Evolutionary conservation across 306 rosid species (phyloP), one percentile per base, ranked within the genome.

Genomic region (Malus asiatica): DNA sequence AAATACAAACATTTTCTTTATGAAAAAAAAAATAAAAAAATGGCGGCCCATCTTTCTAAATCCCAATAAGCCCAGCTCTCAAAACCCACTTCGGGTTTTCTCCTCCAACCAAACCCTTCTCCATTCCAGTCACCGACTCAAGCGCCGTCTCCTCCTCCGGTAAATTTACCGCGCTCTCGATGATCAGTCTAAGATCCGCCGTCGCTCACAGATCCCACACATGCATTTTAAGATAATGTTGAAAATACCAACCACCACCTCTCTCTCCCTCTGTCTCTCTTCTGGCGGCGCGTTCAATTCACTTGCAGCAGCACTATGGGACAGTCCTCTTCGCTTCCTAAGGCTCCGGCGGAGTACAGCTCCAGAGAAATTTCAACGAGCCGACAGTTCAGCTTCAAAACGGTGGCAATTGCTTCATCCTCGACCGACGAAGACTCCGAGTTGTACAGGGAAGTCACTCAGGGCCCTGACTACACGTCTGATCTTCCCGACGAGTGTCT

Each of bases 401-500:
- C 79, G 18, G 33, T 76, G 22, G 38, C 76, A 29, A 58, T 59
- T 15, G 13, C 76, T 45, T 52, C 60, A 8, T 13, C 52, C 8
- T 8, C 44, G 27, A 53, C 29, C 11, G 63, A 52, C 29, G 65
- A 46, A 23, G 82, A 69, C 46, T 32, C 55, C 10, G 83, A 76
- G 51, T 60, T 66, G 29, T 69, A 66, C 13, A 84, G 79, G 73
- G 3, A 67, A 6, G 58, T 25, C 60, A n/a, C 27, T 25, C 22
- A 23, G 0, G 81, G 76, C 8, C 66, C 75, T 4, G 95, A 91
- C 75, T 87, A 60, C 76, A 88, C 90, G 0, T 65, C 79, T 3
- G 82, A 88, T 82, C 87, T 93, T 63, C 89, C 96, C 19, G 97
- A 93, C 52, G 97, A 93, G 72, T 87, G 89, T 44, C 30, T 93